Percentiles rank a stretch among this genome's conserved stretches.
Evolutionary conservation across 805 yeast species (phyloP).

Genomic region (Candida loeiensis): DNA sequence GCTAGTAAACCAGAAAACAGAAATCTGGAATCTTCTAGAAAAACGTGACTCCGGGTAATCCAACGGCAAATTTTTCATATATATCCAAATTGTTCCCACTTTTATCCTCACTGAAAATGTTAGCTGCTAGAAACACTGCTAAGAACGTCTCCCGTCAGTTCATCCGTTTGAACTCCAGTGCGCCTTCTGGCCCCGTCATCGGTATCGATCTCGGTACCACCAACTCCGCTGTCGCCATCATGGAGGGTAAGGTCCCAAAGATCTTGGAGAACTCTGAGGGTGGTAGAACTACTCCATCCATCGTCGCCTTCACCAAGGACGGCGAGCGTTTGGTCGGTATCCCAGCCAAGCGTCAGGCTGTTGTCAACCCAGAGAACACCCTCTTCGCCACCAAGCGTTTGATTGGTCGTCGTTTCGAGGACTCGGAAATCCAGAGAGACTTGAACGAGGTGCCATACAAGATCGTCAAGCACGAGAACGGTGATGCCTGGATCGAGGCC

Average conservation of each 20-base stretch:
- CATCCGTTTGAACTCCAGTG: slow-evolving; percentile 30
- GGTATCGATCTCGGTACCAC: slow-evolving; percentile 89
- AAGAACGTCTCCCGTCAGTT: slow-evolving; percentile 37
- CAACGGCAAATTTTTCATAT: slow-evolving; percentile 8
- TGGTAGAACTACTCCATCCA: slow-evolving; percentile 80
- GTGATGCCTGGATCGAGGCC: slow-evolving; percentile 96
- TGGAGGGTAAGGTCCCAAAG: slow-evolving; percentile 75
- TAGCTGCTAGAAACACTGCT: slow-evolving; percentile 40
- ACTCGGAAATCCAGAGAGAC: slow-evolving; percentile 87
- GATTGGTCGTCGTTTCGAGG: slow-evolving; percentile 90
- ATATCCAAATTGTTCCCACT: slow-evolving; percentile 10
- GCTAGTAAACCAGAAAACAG: too few relatives aligned
- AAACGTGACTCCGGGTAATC: slow-evolving; percentile 9
- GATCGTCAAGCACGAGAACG: slow-evolving; percentile 84
- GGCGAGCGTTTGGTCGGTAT: slow-evolving; percentile 92
- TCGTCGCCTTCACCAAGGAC: slow-evolving; percentile 89
- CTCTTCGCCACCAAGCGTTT: slow-evolving; percentile 92
- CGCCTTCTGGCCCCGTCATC: slow-evolving; percentile 55
- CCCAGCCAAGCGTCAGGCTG: slow-evolving; percentile 95
- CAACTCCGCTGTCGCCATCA: slow-evolving; percentile 83
- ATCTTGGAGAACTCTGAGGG: slow-evolving; percentile 72
- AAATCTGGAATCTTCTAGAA: slow-evolving; percentile 8
- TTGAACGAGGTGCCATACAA: slow-evolving; percentile 84
- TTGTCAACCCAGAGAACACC: slow-evolving; percentile 90
- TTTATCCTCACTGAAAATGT: slow-evolving; percentile 27